Base-by-base conservation (phyloP, 2,329 filamentous ascomycete species). In the Escovopsis sp. region DNA sequence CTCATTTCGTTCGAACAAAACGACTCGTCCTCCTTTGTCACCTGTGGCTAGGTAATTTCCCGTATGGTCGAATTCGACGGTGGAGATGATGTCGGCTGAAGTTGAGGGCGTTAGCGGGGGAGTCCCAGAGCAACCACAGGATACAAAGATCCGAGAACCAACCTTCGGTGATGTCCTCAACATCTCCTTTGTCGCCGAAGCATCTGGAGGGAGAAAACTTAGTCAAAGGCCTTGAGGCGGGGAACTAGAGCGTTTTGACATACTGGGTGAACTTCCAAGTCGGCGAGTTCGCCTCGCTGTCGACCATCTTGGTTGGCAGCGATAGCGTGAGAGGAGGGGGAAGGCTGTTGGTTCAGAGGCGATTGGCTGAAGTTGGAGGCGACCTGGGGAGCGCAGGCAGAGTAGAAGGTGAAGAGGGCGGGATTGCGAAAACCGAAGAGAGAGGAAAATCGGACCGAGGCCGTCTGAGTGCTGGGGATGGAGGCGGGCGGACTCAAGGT, bases 231-330 rank as follows among this genome's bases (percentile, higher is more conserved):
- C 36, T 39, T 39, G 39, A 41, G 30, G 30, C 16, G 41, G 40
- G 33, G 29, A 40, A 39, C 20, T 20, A 20, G 20, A 20, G 20
- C 6, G 6, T 20, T 20, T 20, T 20, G 43, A 74, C 86, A 66
- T 84, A 94, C 88, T 96, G 89, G 66, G 89, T 96, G 71, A 96
- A 96, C 75, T 96, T 96, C 89, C 89, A 96, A 68, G 88, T 96
- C 62, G 88, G 88, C 70, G 85, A 81, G 74, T 79, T 86, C 68
- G 83, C 75, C 71, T 94, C 87, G 71, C 81, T 83, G 77, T 95
- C 88, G 72, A 91, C 88, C 88, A 96, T 95, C 71, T 81, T 89
- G 68, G 56, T 55, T 50, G 53, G 52, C 53, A 56, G 54, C 50
- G 51, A 55, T 43, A 52, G 56, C 52, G 50, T 47, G 56, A 48